Conservation (phyloP, 2,329 filamentous ascomycete species). For the Diplodia seriata region DNA sequence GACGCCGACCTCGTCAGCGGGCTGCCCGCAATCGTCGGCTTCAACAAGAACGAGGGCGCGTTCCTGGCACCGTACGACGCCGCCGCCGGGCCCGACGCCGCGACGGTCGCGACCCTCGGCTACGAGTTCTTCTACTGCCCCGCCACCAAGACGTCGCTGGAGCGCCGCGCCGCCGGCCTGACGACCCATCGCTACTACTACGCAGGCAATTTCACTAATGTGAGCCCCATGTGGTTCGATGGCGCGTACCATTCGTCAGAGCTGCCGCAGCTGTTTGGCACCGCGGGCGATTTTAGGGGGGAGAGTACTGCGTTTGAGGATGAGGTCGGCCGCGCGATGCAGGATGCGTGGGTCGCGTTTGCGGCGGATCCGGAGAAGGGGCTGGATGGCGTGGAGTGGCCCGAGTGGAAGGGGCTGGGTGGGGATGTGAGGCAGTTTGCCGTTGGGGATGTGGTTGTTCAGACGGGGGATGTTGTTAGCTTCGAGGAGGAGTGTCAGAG, state of each 20-base stretch:
- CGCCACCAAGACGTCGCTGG: conserved; percentile 39
- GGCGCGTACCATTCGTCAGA: conserved; percentile 40
- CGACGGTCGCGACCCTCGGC: conserved; percentile 37
- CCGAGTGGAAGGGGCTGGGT: conserved; percentile 37
- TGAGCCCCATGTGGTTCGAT: conserved; percentile 33
- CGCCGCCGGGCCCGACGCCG: conserved; percentile 40
- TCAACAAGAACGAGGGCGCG: conserved; percentile 45
- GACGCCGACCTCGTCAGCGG: conserved; percentile 36
- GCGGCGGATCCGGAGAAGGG: conserved; percentile 41
- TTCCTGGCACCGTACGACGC: conserved; percentile 45
- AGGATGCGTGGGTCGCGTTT: conserved; percentile 49
- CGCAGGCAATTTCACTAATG: conserved; percentile 37
- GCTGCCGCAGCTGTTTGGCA: conserved; percentile 41
- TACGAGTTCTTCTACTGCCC: conserved; percentile 43
- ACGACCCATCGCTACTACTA: conserved; percentile 50
- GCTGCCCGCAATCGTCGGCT: conserved; percentile 48
- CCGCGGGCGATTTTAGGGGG: conserved; percentile 34
- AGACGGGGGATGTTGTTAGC: conserved; percentile 16
- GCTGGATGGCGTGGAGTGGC: conserved; percentile 45
- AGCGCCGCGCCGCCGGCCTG: conserved; percentile 38
- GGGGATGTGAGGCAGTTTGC: conserved; percentile 28
- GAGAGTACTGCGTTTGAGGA: conserved; percentile 42
- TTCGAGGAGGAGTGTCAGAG: conserved; percentile 27
- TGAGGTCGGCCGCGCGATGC: conserved; percentile 45
- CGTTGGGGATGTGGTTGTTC: conserved; percentile 14